Conservation (phyloP, 2,329 filamentous ascomycete genomes). For the Neonectria coccinea region DNA sequence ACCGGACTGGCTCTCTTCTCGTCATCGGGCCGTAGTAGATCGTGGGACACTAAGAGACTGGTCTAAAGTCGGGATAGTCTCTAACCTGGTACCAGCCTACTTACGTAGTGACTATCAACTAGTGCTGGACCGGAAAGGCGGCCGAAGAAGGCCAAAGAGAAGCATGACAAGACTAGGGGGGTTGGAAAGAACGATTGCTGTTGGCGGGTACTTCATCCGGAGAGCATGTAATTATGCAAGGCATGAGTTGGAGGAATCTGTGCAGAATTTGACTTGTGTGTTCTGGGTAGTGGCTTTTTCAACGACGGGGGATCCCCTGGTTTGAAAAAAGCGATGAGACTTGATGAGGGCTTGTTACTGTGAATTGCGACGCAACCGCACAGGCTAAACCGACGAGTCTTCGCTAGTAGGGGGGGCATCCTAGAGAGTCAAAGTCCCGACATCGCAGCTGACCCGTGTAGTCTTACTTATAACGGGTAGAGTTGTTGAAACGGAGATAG, state of each 20-base stretch:
- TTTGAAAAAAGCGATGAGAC: not conserved
- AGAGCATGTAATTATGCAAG: conserved; percentile 8
- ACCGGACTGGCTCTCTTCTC: conserved; percentile 3
- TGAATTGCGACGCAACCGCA: conserved; percentile 7
- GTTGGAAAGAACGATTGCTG: not conserved
- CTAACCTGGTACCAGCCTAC: not conserved
- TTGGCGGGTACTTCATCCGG: not conserved
- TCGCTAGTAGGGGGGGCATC: no score
- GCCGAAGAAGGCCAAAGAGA: conserved; percentile 1
- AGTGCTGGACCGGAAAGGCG: not conserved
- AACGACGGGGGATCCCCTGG: not conserved
- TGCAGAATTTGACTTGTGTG: not conserved
- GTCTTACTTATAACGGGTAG: not conserved
- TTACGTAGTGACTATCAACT: not conserved
- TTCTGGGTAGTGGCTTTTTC: not conserved
- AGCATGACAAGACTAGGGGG: not conserved
- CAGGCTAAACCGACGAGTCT: not conserved
- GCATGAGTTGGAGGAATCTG: conserved; percentile 3
- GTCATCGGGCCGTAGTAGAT: conserved; percentile 4
- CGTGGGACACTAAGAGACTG: conserved; percentile 8
- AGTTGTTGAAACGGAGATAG: conserved; percentile 6
- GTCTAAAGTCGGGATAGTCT: conserved; percentile 10
- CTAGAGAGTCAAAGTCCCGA: not conserved
- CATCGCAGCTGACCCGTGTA: conserved; percentile 11
- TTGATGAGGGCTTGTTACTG: not conserved